Percentiles rank a stretch among this genome's conserved stretches.
Conservation (phyloP, 2,329 filamentous ascomycete genomes). For the Trichoderma breve region DNA sequence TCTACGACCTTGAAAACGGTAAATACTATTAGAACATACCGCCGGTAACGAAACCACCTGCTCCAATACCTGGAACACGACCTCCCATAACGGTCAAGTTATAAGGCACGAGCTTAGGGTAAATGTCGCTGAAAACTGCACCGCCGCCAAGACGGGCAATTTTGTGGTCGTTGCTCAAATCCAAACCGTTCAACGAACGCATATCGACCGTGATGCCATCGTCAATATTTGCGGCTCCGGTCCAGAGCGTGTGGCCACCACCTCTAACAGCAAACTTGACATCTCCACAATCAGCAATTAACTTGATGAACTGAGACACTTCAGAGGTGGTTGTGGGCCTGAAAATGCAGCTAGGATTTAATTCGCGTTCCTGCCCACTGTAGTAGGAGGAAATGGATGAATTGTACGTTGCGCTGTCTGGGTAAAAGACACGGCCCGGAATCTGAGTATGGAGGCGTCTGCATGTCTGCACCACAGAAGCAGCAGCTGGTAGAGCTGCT, state of each 20-base stretch:
- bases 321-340: not conserved
- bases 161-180: slow-evolving; percentile 31
- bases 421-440: not conserved
- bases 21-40: slow-evolving; percentile 32
- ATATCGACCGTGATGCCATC: slow-evolving; percentile 39
- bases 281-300: not conserved
- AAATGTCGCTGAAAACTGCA: slow-evolving; percentile 40
- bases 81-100: slow-evolving; percentile 40
- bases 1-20: not conserved
- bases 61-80: slow-evolving; percentile 39
- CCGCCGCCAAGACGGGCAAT: slow-evolving; percentile 38
- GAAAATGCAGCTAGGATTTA: not conserved
- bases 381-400: not conserved
- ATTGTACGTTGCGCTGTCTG: not conserved
- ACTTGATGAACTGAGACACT: not conserved
- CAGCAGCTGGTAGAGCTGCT: not conserved
- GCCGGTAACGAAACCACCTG: slow-evolving; percentile 23
- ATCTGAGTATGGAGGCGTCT: not conserved
- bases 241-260: slow-evolving; percentile 45
- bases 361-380: not conserved
- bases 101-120: slow-evolving; percentile 31
- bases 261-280: slow-evolving; percentile 38
- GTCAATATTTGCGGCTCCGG: slow-evolving; percentile 37
- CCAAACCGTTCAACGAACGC: slow-evolving; percentile 35
- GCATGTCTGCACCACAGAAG: not conserved